A percentile compares a stretch with the other conserved stretches of the same genome.
Evolutionary conservation across 345 rosid genomes (phyloP).

Genomic region (Mallotus nudiflorus): DNA sequence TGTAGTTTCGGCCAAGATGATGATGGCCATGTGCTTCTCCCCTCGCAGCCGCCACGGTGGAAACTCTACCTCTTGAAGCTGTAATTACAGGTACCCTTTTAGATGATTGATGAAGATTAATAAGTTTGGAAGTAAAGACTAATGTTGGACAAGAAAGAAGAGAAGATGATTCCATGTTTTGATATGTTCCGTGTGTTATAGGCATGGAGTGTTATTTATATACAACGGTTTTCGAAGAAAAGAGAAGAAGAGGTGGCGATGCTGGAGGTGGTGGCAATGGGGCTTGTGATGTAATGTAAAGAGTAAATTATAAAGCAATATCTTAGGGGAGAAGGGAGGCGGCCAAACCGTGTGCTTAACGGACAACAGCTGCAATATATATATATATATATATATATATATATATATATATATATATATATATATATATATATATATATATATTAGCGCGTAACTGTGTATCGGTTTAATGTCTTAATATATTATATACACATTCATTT

Average conservation of each 20-base stretch:
- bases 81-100: neutral
- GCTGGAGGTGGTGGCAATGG: neutral
- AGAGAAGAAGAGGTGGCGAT: neutral
- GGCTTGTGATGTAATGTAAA: neutral
- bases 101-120: neutral
- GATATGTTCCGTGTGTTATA: neutral
- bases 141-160: neutral
- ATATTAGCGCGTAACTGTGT: too few relatives aligned
- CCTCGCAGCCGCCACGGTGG: neutral
- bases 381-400: too few relatives aligned
- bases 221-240: neutral
- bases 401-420: too few relatives aligned
- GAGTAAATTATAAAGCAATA: neutral
- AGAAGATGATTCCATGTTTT: constrained; percentile 15
- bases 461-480: too few relatives aligned
- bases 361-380: neutral
- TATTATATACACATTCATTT: too few relatives aligned
- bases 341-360: neutral
- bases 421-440: too few relatives aligned
- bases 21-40: constrained; percentile 1
- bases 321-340: neutral
- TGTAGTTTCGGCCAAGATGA: too few relatives aligned
- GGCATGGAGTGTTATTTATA: neutral
- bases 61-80: neutral
- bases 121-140: neutral